Evolutionary conservation across 176 grass and related monocot genomes (phyloP).

Genomic region (Leersia perrieri): DNA sequence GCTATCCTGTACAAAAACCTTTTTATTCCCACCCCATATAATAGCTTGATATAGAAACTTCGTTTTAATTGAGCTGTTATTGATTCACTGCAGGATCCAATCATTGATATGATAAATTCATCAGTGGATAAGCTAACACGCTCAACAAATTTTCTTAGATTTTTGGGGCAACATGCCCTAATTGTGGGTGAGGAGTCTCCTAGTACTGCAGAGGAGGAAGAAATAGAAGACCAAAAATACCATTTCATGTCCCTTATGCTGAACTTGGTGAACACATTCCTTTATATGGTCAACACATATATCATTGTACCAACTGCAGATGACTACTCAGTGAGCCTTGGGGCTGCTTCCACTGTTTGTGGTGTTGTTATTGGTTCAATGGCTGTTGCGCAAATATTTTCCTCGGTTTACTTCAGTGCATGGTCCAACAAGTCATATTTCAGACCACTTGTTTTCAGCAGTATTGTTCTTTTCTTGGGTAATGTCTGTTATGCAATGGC

Average conservation of each 20-base stretch:
- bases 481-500: conserved; percentile 79
- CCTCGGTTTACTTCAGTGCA: conserved; percentile 84
- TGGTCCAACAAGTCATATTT: conserved; percentile 96
- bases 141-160: conserved; percentile 83
- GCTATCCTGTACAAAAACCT: neutral
- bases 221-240: conserved; percentile 82
- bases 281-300: conserved; percentile 97
- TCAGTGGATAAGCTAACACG: conserved; percentile 64
- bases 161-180: conserved; percentile 87
- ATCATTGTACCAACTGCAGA: conserved; percentile 92
- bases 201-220: conserved; percentile 66
- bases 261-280: conserved; percentile 89
- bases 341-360: conserved; percentile 86
- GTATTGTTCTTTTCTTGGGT: conserved; percentile 77
- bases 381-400: conserved; percentile 91
- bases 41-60: neutral
- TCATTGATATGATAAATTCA: conserved; percentile 81
- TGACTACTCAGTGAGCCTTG: conserved; percentile 87
- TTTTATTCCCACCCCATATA: conserved; percentile 7
- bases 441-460: conserved; percentile 84
- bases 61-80: conserved; percentile 32
- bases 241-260: conserved; percentile 80
- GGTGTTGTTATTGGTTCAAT: conserved; percentile 92
- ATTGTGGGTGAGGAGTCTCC: conserved; percentile 75
- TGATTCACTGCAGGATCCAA: conserved; percentile 57